Base-by-base conservation (phyloP, 75 land plant species). In the Selaginella tamariscina region DNA sequence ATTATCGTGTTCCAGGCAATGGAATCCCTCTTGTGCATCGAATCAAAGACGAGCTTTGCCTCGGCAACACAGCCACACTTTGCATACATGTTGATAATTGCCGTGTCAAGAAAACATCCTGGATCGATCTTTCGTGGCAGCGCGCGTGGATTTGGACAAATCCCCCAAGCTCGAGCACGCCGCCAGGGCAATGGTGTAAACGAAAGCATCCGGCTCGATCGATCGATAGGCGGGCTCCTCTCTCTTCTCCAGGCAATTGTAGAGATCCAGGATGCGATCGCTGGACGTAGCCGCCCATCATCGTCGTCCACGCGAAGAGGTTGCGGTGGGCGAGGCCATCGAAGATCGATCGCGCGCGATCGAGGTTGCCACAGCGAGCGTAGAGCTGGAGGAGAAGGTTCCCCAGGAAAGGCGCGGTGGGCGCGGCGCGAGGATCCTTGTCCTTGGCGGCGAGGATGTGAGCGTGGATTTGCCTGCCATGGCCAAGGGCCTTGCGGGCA, bases 71-170 rank as follows among this genome's bases (percentile, higher is more conserved):
- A 23, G 27, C 62, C 62, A 27, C 62, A 59, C 62, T 59, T 59
- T 8, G 27, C 26, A 59, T 59, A 59, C 62, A 59, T 59, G 62
- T 59, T 59, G 27, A 59, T 26, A n/a, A 59, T 21, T n/a, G 62
- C 62, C 9, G 21, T 59, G 62, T 26, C 62, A 59, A 59, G 27
- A n/a, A 59, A 5, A 59, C 26, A 27, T 59, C 62, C 49, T 15
- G 49, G 49, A 39, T 39, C 49, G 49, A 39, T 39, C 49, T 5
- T 5, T 39, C 49, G 49, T 39, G 15, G 49, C 49, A 39, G 49
- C 49, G 49, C 49, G 49, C 49, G 49, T 39, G 49, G 49, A 39
- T 39, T 39, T 39, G 49, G 49, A 5, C 49, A 39, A 39, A 39
- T 39, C 49, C 49, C 49, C 49, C 49, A 39, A 39, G 49, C 49